phyloP scores from a whole-genome alignment of 169 alveolate genomes.

The Eimeria falciformis region DNA sequence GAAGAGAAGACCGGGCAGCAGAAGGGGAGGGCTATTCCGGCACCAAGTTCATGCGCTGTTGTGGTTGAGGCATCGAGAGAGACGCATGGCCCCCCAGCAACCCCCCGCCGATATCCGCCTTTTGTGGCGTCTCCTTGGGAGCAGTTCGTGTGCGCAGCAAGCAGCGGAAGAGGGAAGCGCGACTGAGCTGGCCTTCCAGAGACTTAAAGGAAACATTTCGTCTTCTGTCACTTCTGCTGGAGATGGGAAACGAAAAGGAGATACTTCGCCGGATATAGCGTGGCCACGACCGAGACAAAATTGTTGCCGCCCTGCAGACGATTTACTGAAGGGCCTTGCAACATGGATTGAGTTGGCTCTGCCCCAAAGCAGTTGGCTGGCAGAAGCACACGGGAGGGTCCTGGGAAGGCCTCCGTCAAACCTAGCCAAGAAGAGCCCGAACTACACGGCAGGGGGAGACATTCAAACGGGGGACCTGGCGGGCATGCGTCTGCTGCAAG shows the following conservation, averaged over 20 bases:
- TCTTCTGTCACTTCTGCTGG: background rate
- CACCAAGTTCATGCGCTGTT: slow-evolving; percentile 70
- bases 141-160: background rate
- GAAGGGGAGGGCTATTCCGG: slow-evolving; percentile 35
- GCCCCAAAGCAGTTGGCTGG: slow-evolving; percentile 38
- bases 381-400: background rate
- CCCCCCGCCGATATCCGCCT: background rate
- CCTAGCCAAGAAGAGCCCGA: background rate
- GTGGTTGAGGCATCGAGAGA: slow-evolving; percentile 75
- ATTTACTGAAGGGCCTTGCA: slow-evolving; percentile 29
- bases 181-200: background rate
- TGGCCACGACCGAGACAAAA: background rate
- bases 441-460: background rate
- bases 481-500: slow-evolving; percentile 23
- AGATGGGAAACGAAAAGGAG: background rate
- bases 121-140: slow-evolving; percentile 18
- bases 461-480: background rate
- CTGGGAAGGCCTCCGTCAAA: background rate
- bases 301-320: slow-evolving; percentile 57
- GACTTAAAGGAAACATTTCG: background rate
- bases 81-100: slow-evolving; percentile 25
- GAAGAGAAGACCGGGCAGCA: background rate
- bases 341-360: slow-evolving; percentile 55
- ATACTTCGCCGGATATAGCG: background rate
- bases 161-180: background rate